Evolutionary conservation across 192 early-diverging fungal species (phyloP), one percentile per base, ranked within the genome.

Genomic region (Linnemannia hyalina): DNA sequence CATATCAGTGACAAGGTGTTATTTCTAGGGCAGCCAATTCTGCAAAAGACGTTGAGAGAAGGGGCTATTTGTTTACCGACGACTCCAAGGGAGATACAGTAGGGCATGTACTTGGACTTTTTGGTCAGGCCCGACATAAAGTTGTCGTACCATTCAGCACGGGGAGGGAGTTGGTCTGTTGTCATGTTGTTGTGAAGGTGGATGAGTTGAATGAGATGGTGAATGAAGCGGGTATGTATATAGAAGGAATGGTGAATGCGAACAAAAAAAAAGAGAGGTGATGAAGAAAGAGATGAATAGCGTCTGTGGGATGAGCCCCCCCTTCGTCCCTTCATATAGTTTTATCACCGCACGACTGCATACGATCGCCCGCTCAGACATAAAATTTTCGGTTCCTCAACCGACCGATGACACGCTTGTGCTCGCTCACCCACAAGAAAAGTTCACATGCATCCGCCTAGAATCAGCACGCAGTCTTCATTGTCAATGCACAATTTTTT

Each of bases 81-180:
- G 11, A 71, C 22, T 5, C 20, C 22, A 35, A 71, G 15, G 38
- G 38, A 4, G 22, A 71, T 35, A 71, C n/a, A 71, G 70, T 42
- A 42, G n/a, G 70, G 41, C 36, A 71, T 41, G 22, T 42, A 36
- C 70, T 71, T 71, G 7, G 70, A 26, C 70, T 42, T 42, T 20
- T 71, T 71, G 2, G 70, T 42, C 20, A 40, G 9, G 22, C n/a
- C 41, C 0, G 41, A 42, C 18, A 71, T 35, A 22, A 22, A 13
- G 70, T 71, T 71, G 70, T 71, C 70, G 70, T 71, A 42, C 70
- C 70, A 41, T 40, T 71, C 38, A n/a, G 70, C 70, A 71, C 70
- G 70, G 8, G 70, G 70, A 13, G 70, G 70, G 36, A 42, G 70
- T 4, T 23, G 22, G 70, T 42, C 70, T 6, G 36, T 71, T 4